phyloP scores from a whole-genome alignment of 768 basidiomycete genomes.

The Kondoa malvinella region DNA sequence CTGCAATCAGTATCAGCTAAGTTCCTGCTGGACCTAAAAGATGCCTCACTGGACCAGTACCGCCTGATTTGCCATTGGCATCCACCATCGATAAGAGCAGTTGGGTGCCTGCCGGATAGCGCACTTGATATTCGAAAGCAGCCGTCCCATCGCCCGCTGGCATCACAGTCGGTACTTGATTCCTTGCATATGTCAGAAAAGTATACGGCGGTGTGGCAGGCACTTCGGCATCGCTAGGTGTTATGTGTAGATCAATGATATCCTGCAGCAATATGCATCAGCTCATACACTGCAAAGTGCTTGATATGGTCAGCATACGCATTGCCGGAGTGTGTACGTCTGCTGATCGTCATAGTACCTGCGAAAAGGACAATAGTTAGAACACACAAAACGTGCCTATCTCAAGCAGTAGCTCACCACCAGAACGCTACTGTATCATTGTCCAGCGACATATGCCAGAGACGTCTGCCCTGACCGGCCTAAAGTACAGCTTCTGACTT shows the following conservation, averaged over 20 bases:
- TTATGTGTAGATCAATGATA: not conserved
- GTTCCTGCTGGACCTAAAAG: too few relatives aligned
- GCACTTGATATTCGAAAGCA: slow-evolving; percentile 1
- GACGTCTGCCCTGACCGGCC: too few relatives aligned
- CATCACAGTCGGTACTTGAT: slow-evolving; percentile 4
- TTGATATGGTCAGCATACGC: too few relatives aligned
- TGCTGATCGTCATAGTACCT: not conserved
- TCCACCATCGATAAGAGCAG: slow-evolving; percentile 14
- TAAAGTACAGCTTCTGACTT: too few relatives aligned
- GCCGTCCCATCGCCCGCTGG: slow-evolving; percentile 5
- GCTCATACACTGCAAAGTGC: too few relatives aligned
- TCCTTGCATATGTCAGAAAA: slow-evolving; percentile 9
- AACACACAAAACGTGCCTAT: not conserved
- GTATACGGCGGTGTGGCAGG: slow-evolving; percentile 16
- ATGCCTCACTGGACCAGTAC: too few relatives aligned
- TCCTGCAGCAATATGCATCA: too few relatives aligned
- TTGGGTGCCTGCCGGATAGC: slow-evolving; percentile 12
- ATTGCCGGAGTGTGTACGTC: not conserved
- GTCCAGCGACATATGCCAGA: not conserved
- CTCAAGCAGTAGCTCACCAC: not conserved
- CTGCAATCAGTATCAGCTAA: not conserved
- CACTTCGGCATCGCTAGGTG: not conserved
- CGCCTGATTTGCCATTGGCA: slow-evolving; percentile 12
- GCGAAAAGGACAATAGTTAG: not conserved
- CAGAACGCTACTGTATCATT: not conserved